Evolutionary conservation across 225 moss, liverwort and hornwort species (phyloP).

Genomic region (Physcomitrellopsis africana): DNA sequence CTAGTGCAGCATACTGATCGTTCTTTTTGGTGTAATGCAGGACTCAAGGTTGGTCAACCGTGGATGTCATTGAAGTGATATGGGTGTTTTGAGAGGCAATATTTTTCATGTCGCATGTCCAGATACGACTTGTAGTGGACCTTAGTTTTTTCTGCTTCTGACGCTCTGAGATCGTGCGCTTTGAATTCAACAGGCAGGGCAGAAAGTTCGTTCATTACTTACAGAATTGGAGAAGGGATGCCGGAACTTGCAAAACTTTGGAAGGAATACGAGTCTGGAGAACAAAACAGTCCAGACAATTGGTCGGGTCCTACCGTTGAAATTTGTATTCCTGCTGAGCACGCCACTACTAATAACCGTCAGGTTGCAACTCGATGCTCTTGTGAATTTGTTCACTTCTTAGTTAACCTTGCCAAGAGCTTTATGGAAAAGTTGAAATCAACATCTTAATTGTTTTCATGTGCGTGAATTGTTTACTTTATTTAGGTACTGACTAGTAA

Average conservation of each 20-base stretch:
- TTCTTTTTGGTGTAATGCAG: constrained; percentile 45
- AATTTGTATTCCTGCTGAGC: constrained; percentile 83
- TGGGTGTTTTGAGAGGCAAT: not conserved
- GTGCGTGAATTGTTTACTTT: no score
- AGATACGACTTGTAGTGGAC: not conserved
- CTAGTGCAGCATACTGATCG: constrained; percentile 33
- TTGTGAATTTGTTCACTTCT: not conserved
- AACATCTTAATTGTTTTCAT: not conserved
- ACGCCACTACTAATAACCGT: constrained; percentile 87
- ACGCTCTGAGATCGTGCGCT: constrained; percentile 25
- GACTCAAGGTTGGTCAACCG: constrained; percentile 55
- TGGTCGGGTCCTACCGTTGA: constrained; percentile 75
- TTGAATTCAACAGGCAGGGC: constrained; percentile 50
- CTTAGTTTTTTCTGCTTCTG: constrained; percentile 24
- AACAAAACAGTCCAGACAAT: constrained; percentile 44
- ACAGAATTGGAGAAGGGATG: constrained; percentile 88
- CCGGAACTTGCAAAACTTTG: constrained; percentile 85
- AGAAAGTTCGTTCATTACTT: constrained; percentile 63
- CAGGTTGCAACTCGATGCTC: constrained; percentile 53
- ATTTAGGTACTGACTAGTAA: no score
- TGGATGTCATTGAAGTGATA: constrained; percentile 3
- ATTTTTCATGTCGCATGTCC: constrained; percentile 5
- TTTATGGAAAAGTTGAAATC: constrained; percentile 22
- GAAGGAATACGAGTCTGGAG: constrained; percentile 71
- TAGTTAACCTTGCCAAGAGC: not conserved